These are phyloP conservation scores for Epichloe uncinata DNA, from an alignment of 2,329 filamentous ascomycete species.

Conservation along the genomic window DNA sequence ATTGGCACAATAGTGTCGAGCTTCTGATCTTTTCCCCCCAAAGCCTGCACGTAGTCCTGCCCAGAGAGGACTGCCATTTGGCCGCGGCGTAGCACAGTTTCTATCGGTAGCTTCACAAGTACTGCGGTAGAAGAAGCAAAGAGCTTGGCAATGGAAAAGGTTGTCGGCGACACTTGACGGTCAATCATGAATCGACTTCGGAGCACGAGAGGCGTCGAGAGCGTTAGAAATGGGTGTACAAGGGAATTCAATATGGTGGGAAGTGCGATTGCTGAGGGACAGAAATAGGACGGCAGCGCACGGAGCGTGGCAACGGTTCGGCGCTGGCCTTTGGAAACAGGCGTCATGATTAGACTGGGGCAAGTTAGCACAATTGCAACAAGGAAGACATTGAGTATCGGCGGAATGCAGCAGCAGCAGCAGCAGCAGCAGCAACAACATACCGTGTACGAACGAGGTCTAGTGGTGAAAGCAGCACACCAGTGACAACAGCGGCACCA, in stretches of 20 bases:
- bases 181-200: slow-evolving; percentile 78
- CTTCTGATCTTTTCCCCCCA: slow-evolving; percentile 27
- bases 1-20: slow-evolving; percentile 67
- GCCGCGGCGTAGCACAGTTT: slow-evolving; percentile 80
- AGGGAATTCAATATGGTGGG: slow-evolving; percentile 82
- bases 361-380: neutral
- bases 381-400: neutral
- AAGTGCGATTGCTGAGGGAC: slow-evolving; percentile 55
- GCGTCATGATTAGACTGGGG: slow-evolving; percentile 66
- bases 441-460: slow-evolving; percentile 73
- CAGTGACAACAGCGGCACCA: slow-evolving; percentile 54
- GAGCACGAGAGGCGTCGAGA: slow-evolving; percentile 73
- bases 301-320: slow-evolving; percentile 68
- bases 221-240: slow-evolving; percentile 68
- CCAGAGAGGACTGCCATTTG: slow-evolving; percentile 62
- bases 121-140: slow-evolving; percentile 67
- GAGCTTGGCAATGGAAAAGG: slow-evolving; percentile 75
- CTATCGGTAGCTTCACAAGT: slow-evolving; percentile 75
- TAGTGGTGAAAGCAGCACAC: slow-evolving; percentile 70
- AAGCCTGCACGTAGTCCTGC: slow-evolving; percentile 35
- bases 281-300: slow-evolving; percentile 63
- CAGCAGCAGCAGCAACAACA: slow-evolving; percentile 7
- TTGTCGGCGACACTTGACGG: slow-evolving; percentile 63
- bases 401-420: slow-evolving; percentile 17
- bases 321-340: slow-evolving; percentile 59